Evolutionary conservation across 176 grass and related monocot species (phyloP).

Genomic region (Miscanthus lutarioriparius): DNA sequence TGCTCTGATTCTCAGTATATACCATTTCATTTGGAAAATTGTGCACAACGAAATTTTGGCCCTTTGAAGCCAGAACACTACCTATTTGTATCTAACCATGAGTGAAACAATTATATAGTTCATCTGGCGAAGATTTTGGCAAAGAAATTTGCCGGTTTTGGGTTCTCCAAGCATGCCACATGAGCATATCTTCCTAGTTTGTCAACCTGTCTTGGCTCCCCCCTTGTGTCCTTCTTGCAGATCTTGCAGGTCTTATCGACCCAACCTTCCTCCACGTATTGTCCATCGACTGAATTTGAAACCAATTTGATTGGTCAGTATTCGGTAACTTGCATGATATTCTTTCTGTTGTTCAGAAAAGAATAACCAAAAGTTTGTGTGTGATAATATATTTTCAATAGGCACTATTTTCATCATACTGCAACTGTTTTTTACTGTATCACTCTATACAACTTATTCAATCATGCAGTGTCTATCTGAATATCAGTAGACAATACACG

Average conservation of each 20-base stretch:
- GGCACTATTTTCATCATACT: neutral
- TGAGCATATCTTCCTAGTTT: slow-evolving; percentile 88
- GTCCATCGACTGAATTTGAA: slow-evolving; percentile 62
- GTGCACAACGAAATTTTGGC: neutral
- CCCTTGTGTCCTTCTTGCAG: slow-evolving; percentile 89
- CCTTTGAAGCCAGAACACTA: neutral
- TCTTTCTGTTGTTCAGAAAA: neutral
- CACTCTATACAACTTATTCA: neutral
- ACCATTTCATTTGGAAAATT: slow-evolving; percentile 10
- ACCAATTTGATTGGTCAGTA: slow-evolving; percentile 11
- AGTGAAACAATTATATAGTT: slow-evolving; percentile 28
- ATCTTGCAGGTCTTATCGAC: slow-evolving; percentile 98
- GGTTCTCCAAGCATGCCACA: slow-evolving; percentile 70
- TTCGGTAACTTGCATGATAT: slow-evolving; percentile 2
- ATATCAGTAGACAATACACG: neutral
- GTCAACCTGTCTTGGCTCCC: slow-evolving; percentile 82
- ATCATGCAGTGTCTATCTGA: neutral
- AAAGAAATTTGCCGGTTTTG: slow-evolving; percentile 77
- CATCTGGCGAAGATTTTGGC: slow-evolving; percentile 70
- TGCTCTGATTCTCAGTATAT: neutral
- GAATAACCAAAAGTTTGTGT: neutral
- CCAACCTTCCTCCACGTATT: slow-evolving; percentile 97
- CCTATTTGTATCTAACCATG: slow-evolving; percentile 23
- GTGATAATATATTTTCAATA: neutral
- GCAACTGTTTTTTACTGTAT: neutral